phyloP scores from a whole-genome alignment of 2,329 filamentous ascomycete species.

The Scedosporium boydii region DNA sequence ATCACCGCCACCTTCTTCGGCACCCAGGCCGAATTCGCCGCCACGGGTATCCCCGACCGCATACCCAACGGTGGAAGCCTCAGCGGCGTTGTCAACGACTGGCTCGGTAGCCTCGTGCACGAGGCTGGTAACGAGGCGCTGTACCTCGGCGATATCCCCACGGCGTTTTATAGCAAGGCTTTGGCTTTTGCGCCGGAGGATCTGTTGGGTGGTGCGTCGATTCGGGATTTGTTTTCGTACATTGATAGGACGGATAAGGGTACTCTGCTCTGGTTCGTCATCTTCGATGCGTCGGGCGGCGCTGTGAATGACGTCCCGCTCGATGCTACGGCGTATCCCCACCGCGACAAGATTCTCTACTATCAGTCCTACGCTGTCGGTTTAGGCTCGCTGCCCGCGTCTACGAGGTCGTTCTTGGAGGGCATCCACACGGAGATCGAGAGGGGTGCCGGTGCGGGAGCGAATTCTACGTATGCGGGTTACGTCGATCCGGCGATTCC shows the following conservation, averaged over 20 bases:
- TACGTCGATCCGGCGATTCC: conserved; percentile 47
- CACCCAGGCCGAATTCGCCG: conserved; percentile 43
- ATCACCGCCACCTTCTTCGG: conserved; percentile 56
- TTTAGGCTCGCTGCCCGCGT: conserved; percentile 31
- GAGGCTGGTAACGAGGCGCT: conserved; percentile 39
- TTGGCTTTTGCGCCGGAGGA: conserved; percentile 41
- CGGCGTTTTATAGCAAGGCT: conserved; percentile 48
- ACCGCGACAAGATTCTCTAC: conserved; percentile 55
- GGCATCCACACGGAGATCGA: conserved; percentile 38
- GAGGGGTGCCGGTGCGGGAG: conserved; percentile 19
- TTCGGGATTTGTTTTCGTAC: conserved; percentile 43
- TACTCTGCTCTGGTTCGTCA: conserved; percentile 49
- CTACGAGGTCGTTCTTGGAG: conserved; percentile 39
- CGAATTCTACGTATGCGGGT: conserved; percentile 48
- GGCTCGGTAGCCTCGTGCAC: conserved; percentile 48
- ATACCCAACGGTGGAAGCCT: conserved; percentile 32
- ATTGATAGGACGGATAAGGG: conserved; percentile 38
- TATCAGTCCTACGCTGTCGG: conserved; percentile 52
- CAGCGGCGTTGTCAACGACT: conserved; percentile 47
- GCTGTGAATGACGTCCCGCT: conserved; percentile 45
- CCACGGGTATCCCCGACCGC: conserved; percentile 35
- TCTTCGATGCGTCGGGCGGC: conserved; percentile 53
- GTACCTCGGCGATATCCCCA: conserved; percentile 34
- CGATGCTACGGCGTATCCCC: conserved; percentile 51
- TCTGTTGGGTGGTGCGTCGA: conserved; percentile 31